A percentile compares a stretch with the other conserved stretches of the same genome.
Conservation (phyloP, 257 asterid genomes). For the Apocynum venetum region DNA sequence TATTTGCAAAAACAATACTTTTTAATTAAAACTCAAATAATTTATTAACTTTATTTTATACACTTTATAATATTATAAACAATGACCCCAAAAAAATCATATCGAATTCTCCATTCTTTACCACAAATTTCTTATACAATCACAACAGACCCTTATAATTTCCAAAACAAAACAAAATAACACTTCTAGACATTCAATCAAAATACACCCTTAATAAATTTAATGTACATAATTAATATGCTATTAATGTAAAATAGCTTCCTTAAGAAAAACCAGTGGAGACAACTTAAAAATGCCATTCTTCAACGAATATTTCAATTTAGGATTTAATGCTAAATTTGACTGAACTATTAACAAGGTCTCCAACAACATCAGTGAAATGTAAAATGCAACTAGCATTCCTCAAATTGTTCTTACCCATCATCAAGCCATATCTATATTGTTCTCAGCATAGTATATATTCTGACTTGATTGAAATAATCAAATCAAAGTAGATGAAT, state of each 20-base stretch:
- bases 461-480: conserved; percentile 76
- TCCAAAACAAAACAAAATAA: no score
- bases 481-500: no score
- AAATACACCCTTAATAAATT: not conserved
- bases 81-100: no score
- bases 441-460: conserved; percentile 66
- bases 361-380: not conserved
- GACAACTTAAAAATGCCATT: not conserved
- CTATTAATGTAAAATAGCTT: not conserved
- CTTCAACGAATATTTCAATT: not conserved
- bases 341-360: not conserved
- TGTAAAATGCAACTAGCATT: conserved; percentile 19
- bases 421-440: conserved; percentile 79
- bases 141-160: no score
- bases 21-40: no score
- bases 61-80: no score
- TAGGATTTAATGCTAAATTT: not conserved
- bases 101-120: no score
- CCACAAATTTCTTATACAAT: no score
- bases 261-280: not conserved
- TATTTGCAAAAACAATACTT: no score
- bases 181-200: no score
- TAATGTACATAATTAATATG: not conserved
- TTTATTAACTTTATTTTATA: no score
- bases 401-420: conserved; percentile 75